A percentile compares a stretch with the other conserved stretches of the same genome.
phyloP scores from a whole-genome alignment of 2,329 filamentous ascomycete species.

The Xylariaceae sp. region DNA sequence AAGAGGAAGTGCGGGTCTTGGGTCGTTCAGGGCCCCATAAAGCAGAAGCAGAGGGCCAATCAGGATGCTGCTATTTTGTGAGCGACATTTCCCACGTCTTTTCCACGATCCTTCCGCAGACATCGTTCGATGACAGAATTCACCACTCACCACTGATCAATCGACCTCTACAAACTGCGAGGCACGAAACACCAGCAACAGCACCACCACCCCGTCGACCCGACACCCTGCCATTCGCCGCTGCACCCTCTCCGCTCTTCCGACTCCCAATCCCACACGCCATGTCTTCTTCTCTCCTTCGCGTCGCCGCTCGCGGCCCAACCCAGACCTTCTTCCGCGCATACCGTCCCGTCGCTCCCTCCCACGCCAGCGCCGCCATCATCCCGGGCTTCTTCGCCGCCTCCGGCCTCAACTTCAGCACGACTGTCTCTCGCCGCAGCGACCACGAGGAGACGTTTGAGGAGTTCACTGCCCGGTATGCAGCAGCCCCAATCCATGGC shows the following conservation, averaged over 20 bases:
- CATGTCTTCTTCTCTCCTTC: constrained; percentile 63
- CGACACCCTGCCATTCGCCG: constrained; percentile 6
- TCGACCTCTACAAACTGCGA: not conserved
- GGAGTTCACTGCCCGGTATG: constrained; percentile 96
- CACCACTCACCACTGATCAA: constrained; percentile 11
- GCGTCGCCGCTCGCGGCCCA: constrained; percentile 65
- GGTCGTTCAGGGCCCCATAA: not conserved
- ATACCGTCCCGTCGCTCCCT: constrained; percentile 56
- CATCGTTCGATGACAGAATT: constrained; percentile 26
- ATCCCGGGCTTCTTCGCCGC: constrained; percentile 49
- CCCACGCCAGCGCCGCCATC: constrained; percentile 47
- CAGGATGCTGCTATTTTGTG: constrained; percentile 16
- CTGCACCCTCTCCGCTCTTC: constrained; percentile 8
- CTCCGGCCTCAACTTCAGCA: constrained; percentile 57
- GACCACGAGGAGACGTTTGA: constrained; percentile 94
- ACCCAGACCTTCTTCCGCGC: constrained; percentile 60
- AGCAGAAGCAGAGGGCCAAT: constrained; percentile 15
- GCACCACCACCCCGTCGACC: constrained; percentile 8
- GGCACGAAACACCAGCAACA: constrained; percentile 6
- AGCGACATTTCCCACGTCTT: constrained; percentile 19
- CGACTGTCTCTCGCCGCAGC: constrained; percentile 50
- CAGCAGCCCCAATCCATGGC: too few species aligned
- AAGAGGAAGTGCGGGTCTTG: too few species aligned
- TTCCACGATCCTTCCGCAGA: constrained; percentile 9
- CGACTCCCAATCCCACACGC: not conserved